Evolutionary conservation across 208 protist species (phyloP).

Genomic region (Acanthamoeba royreba): DNA sequence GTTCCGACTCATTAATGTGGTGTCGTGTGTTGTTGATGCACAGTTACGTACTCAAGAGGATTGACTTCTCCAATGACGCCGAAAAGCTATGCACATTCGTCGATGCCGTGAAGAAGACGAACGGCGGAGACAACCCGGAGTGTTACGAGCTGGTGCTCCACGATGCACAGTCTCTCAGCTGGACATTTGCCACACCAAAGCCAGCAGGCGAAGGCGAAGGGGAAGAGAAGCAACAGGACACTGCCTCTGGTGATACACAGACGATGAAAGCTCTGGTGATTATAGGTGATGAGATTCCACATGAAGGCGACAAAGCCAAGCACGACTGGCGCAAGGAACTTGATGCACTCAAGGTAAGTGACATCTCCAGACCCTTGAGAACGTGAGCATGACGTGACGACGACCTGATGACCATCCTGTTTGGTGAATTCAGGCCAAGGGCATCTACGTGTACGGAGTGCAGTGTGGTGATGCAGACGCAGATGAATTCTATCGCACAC

Average conservation of each 20-base stretch:
- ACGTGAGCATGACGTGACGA: not conserved
- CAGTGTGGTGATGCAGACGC: not conserved
- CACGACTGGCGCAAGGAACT: conserved; percentile 29
- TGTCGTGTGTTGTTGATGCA: not conserved
- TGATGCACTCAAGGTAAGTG: not conserved
- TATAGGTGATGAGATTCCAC: conserved; percentile 39
- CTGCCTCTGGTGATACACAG: too few species aligned
- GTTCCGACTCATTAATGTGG: too few species aligned
- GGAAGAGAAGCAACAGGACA: not conserved
- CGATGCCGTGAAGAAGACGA: not conserved
- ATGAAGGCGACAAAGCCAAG: not conserved
- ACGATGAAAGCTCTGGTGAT: conserved; percentile 45
- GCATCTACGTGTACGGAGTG: conserved; percentile 47
- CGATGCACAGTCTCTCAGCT: conserved; percentile 33
- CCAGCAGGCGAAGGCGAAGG: not conserved
- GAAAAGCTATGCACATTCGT: conserved; percentile 2
- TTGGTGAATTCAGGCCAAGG: not conserved
- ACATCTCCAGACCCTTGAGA: not conserved
- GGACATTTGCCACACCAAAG: not conserved
- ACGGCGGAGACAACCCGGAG: conserved; percentile 13
- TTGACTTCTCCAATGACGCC: conserved; percentile 48
- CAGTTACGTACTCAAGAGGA: conserved; percentile 38
- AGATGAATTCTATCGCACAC: not conserved
- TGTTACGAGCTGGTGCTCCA: conserved; percentile 40
- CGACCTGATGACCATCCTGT: not conserved